Conservation (phyloP, 2,329 filamentous ascomycete species). For the Penicillium palitans region DNA sequence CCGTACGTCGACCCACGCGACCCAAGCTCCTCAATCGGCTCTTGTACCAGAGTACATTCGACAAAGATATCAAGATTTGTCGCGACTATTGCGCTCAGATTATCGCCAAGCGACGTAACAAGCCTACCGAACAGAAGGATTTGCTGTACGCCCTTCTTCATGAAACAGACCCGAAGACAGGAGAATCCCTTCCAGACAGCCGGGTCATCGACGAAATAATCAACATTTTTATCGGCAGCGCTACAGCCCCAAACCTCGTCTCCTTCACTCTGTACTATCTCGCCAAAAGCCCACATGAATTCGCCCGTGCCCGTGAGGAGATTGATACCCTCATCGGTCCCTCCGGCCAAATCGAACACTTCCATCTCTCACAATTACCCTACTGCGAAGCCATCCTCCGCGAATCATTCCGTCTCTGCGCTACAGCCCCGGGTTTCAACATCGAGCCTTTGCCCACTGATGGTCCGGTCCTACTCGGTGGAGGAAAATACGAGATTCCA, state of each 20-base stretch:
- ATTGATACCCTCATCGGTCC: slow-evolving; percentile 54
- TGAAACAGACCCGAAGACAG: slow-evolving; percentile 62
- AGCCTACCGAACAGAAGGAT: slow-evolving; percentile 60
- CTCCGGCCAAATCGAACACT: slow-evolving; percentile 13
- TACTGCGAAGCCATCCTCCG: slow-evolving; percentile 65
- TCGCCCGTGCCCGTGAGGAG: slow-evolving; percentile 64
- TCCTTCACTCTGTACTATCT: slow-evolving; percentile 67
- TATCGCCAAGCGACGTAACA: slow-evolving; percentile 56
- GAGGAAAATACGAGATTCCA: slow-evolving; percentile 62
- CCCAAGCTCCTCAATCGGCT: slow-evolving; percentile 56
- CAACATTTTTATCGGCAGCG: slow-evolving; percentile 64
- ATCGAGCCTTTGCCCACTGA: slow-evolving; percentile 54
- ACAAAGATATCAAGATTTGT: slow-evolving; percentile 55
- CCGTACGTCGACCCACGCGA: slow-evolving; percentile 56
- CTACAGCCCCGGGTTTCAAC: slow-evolving; percentile 59
- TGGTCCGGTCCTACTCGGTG: slow-evolving; percentile 52
- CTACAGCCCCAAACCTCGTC: slow-evolving; percentile 68
- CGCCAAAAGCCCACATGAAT: slow-evolving; percentile 61
- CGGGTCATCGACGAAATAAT: slow-evolving; percentile 69
- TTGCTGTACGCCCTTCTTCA: slow-evolving; percentile 61
- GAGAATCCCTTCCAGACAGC: slow-evolving; percentile 57
- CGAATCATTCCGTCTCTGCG: slow-evolving; percentile 63
- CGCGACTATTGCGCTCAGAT: slow-evolving; percentile 58
- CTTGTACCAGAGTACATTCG: slow-evolving; percentile 55
- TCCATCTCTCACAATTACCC: slow-evolving; percentile 42